Evolutionary conservation across 1,284 basidiomycete genomes (phyloP).

Genomic region (Phylloporus sp.): DNA sequence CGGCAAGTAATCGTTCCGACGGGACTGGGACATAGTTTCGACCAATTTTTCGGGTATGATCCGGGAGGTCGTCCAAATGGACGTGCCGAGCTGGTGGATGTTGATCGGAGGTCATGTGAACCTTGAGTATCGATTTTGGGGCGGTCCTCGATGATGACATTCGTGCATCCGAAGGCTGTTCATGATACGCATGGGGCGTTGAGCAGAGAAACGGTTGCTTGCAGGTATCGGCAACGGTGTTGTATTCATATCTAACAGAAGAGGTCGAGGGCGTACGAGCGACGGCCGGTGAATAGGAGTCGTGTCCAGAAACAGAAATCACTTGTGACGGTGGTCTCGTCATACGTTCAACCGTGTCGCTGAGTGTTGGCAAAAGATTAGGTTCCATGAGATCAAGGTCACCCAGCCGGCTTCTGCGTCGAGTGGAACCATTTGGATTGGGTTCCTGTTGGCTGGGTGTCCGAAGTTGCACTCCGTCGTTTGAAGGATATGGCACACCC

Average conservation of each 20-base stretch:
- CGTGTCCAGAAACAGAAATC: conserved; percentile 9
- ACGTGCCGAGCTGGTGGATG: conserved; percentile 19
- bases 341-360: conserved; percentile 77
- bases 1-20: conserved; percentile 15
- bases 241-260: conserved; percentile 14
- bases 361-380: conserved; percentile 69
- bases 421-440: conserved; percentile 29
- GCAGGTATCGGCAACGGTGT: background rate
- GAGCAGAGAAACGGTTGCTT: conserved; percentile 20
- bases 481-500: conserved; percentile 44
- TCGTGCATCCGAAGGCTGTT: conserved; percentile 17
- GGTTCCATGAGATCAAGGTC: conserved; percentile 67
- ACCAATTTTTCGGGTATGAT: conserved; percentile 22
- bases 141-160: conserved; percentile 26
- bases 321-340: conserved; percentile 56
- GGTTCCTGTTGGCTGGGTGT: conserved; percentile 16
- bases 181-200: conserved; percentile 3
- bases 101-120: conserved; percentile 28
- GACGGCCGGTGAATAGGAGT: conserved; percentile 13
- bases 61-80: conserved; percentile 16
- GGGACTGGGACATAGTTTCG: conserved; percentile 20
- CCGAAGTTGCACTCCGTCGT: conserved; percentile 12
- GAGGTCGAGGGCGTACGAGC: conserved; percentile 31
- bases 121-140: conserved; percentile 39
- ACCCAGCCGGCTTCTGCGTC: conserved; percentile 55